Base-by-base conservation (phyloP, 75 land plant genomes). In the Pinus albicaulis region DNA sequence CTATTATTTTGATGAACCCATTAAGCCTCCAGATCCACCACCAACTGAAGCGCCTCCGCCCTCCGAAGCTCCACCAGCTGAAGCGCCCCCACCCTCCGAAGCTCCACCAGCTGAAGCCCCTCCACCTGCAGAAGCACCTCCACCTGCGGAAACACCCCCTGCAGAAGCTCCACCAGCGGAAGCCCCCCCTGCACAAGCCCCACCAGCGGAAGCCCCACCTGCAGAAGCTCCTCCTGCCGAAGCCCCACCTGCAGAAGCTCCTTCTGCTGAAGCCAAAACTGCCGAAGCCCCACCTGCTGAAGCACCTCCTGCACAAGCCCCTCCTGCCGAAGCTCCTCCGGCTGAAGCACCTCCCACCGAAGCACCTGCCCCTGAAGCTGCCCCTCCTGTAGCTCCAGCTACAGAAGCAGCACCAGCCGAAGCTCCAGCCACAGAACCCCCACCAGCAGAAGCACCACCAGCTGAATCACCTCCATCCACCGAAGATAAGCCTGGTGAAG, bases 1-100 rank as follows among this genome's bases (percentile, higher is more conserved):
- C 2, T 92, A 82, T 57, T 71, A 84, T 26, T 78, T 85, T 13
- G 90, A 90, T 56, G 87, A 90, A 63, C 71, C 57, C 59, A 31
- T 81, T 20, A 74, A 74, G 31, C 76, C 78, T 74, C 76, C 76
- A 26, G 53, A 74, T 23, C 52, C 78, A 22, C 72, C 68, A 52
- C 17, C 25, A 38, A 53, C 48, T 31, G 31, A 31, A 24, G 76
- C 38, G 4, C 23, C 22, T 20, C 23, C 5, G 0, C 20, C 76
- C 0, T n/a, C 72, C 5, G 71, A 60, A 58, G 36, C 71, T 7
- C 20, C 76, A 5, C 76, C 76, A 22, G 38, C 76, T 5, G 76
- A 36, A 19, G 26, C 74, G 7, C 26, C 78, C 0, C 70, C n/a
- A 8, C 74, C 78, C 11, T 44, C 78, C 16, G 78, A 76, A 44